Evolutionary conservation across 768 basidiomycete genomes (phyloP).

Genomic region (Ramaria rubella): DNA sequence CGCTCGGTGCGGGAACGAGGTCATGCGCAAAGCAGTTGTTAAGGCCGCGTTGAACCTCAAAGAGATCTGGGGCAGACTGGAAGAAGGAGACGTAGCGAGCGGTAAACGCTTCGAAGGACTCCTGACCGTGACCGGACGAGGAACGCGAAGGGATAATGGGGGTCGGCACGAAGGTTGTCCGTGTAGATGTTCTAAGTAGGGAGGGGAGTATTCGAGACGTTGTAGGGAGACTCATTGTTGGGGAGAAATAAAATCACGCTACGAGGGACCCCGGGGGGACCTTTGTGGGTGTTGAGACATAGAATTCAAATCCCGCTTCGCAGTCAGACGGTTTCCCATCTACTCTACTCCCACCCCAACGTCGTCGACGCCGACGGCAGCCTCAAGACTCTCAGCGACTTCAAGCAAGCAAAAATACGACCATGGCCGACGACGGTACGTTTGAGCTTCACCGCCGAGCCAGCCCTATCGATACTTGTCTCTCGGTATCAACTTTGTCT

Average conservation of each 20-base stretch:
- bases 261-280: not conserved
- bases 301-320: not conserved
- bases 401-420: not conserved
- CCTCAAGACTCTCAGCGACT: not conserved
- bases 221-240: constrained; percentile 4
- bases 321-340: not conserved
- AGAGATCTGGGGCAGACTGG: constrained; percentile 86
- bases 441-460: constrained; percentile 10
- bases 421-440: constrained; percentile 15
- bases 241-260: not conserved
- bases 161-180: constrained; percentile 31
- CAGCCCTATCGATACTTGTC: not conserved
- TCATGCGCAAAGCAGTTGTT: constrained; percentile 99
- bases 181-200: constrained; percentile 56
- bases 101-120: constrained; percentile 92
- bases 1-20: constrained; percentile 77
- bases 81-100: constrained; percentile 93
- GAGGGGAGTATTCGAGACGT: constrained; percentile 48
- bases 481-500: not conserved
- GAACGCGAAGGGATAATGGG: constrained; percentile 37
- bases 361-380: not conserved
- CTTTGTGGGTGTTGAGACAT: not conserved
- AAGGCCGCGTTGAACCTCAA: constrained; percentile 97
- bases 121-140: constrained; percentile 68
- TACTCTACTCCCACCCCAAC: not conserved